Evolutionary conservation across 139 green algal species (phyloP).

Genomic region (Picochlorum sp.): DNA sequence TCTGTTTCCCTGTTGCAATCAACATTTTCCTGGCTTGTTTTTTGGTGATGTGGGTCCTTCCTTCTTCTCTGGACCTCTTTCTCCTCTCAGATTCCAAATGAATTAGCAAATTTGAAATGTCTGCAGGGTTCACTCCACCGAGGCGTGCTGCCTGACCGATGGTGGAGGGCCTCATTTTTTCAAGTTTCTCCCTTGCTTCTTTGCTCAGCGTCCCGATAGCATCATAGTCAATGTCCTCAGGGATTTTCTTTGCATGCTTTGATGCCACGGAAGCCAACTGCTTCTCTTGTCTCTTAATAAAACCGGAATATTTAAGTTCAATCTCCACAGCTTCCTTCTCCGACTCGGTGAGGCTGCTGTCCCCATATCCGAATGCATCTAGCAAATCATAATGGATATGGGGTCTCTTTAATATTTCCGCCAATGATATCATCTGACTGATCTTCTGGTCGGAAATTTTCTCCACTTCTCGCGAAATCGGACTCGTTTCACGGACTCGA

Average conservation of each 20-base stretch:
- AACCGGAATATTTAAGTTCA: conserved; percentile 94
- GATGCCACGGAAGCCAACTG: conserved; percentile 58
- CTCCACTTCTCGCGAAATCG: conserved; percentile 36
- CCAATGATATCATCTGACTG: conserved; percentile 40
- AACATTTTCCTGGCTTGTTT: background rate
- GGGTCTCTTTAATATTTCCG: conserved; percentile 79
- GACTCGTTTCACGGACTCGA: conserved; percentile 33
- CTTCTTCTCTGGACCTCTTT: conserved; percentile 16
- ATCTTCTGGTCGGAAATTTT: conserved; percentile 52
- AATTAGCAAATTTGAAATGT: conserved; percentile 87
- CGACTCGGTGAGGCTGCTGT: conserved; percentile 12
- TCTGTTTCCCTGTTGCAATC: background rate
- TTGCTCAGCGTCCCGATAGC: conserved; percentile 66
- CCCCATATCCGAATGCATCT: conserved; percentile 39
- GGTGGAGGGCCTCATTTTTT: conserved; percentile 61
- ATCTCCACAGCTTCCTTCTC: conserved; percentile 89
- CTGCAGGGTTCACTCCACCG: conserved; percentile 88
- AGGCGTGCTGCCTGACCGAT: conserved; percentile 87
- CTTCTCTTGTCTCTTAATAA: conserved; percentile 78
- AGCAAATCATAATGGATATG: conserved; percentile 80
- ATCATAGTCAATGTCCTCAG: conserved; percentile 67
- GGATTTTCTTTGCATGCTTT: conserved; percentile 49
- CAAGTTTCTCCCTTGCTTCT: conserved; percentile 89
- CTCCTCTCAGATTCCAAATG: conserved; percentile 63
- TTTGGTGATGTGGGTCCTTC: conserved; percentile 10